These are phyloP conservation scores for Exophiala oligosperma DNA, from an alignment of 2,329 filamentous ascomycete genomes.

Conservation along the genomic window DNA sequence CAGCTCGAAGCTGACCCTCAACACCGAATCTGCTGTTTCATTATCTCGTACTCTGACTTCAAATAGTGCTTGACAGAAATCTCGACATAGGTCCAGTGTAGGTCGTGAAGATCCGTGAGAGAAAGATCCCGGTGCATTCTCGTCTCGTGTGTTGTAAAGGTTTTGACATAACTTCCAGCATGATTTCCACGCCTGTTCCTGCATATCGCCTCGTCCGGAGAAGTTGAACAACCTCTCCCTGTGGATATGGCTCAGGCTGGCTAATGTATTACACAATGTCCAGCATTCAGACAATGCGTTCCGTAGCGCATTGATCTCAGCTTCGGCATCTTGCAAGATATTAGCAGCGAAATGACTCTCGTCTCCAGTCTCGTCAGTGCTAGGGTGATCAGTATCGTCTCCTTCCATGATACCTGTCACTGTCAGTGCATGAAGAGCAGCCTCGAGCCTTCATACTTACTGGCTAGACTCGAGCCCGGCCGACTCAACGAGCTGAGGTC, in stretches of 20 bases:
- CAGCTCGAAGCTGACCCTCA: constrained; percentile 90
- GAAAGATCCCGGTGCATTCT: constrained; percentile 63
- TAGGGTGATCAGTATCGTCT: constrained; percentile 29
- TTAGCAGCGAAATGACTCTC: constrained; percentile 27
- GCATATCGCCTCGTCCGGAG: constrained; percentile 71
- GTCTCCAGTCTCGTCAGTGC: constrained; percentile 27
- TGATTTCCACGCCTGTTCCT: constrained; percentile 88
- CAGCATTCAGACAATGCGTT: constrained; percentile 84
- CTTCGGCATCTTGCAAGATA: constrained; percentile 51
- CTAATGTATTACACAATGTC: constrained; percentile 89
- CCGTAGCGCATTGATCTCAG: constrained; percentile 65
- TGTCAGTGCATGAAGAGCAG: constrained; percentile 2
- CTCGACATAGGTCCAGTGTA: constrained; percentile 82
- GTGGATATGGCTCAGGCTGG: constrained; percentile 80
- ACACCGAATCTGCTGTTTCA: constrained; percentile 77
- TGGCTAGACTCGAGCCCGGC: constrained; percentile 34
- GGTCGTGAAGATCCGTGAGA: constrained; percentile 53
- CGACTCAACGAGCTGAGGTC: constrained; percentile 31
- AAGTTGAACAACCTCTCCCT: constrained; percentile 76
- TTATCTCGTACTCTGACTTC: constrained; percentile 78
- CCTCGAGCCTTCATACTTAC: constrained; percentile 28
- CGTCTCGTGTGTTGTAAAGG: constrained; percentile 77
- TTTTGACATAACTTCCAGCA: constrained; percentile 93
- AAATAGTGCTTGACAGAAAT: constrained; percentile 90
- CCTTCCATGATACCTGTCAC: constrained; percentile 36